Percentiles rank a stretch among this genome's conserved stretches.
These are phyloP conservation scores for Globisporangium nagaii DNA, from an alignment of 352 stramenopile genomes.

Conservation along the genomic window DNA sequence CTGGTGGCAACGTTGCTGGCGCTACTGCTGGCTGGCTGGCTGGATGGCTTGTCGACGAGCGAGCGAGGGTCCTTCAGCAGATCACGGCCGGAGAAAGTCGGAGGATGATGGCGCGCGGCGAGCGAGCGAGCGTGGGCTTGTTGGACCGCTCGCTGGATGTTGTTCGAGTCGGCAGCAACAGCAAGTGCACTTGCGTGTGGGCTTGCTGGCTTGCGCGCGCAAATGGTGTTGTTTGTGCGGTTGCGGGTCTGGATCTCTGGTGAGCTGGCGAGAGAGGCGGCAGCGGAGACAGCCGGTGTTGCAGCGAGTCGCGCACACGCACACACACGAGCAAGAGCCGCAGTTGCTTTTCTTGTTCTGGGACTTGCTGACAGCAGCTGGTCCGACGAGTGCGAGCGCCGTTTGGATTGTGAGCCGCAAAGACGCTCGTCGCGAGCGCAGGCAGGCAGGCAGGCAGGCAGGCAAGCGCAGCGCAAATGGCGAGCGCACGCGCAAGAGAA, in stretches of 20 bases:
- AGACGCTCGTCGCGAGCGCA: no score
- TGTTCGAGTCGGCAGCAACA: no score
- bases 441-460: not conserved
- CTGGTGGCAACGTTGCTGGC: no score
- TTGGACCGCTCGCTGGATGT: not conserved
- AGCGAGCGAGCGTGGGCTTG: not conserved
- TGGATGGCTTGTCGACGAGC: not conserved
- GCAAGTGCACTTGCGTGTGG: no score
- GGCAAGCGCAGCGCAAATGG: no score
- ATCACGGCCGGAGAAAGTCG: not conserved
- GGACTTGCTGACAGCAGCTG: not conserved
- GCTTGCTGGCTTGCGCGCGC: no score
- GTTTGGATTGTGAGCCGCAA: slow-evolving; percentile 6
- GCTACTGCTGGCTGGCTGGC: not conserved
- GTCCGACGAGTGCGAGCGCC: not conserved
- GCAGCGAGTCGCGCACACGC: not conserved
- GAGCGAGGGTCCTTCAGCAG: not conserved
- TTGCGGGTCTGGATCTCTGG: not conserved
- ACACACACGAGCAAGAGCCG: not conserved
- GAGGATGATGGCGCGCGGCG: not conserved
- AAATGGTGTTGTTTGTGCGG: no score
- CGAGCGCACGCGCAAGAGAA: no score
- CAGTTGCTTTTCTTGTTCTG: slow-evolving; percentile 1
- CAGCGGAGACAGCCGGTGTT: not conserved
- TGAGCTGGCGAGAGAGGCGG: not conserved